Evolutionary conservation across 2,329 filamentous ascomycete genomes (phyloP).

Genomic region (Penicillium sp.): DNA sequence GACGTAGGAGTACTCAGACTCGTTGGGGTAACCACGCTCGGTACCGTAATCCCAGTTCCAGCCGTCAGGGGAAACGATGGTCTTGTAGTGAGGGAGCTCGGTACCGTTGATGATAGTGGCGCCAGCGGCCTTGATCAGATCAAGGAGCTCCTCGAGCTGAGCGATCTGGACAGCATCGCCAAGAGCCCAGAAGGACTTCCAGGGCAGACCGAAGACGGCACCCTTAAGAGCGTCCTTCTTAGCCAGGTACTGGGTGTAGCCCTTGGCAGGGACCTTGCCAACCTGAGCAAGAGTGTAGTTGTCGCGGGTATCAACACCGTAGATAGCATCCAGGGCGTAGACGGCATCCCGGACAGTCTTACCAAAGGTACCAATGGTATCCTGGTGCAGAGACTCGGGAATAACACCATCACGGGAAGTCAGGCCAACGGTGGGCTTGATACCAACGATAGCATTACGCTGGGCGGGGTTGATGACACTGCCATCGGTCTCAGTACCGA

Average conservation of each 20-base stretch:
- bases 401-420: slow-evolving; percentile 65
- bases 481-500: slow-evolving; percentile 75
- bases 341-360: slow-evolving; percentile 69
- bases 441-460: slow-evolving; percentile 67
- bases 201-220: slow-evolving; percentile 69
- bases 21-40: slow-evolving; percentile 63
- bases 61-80: slow-evolving; percentile 63
- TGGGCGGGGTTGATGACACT: slow-evolving; percentile 72
- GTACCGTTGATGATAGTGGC: slow-evolving; percentile 69
- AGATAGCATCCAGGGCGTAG: slow-evolving; percentile 67
- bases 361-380: slow-evolving; percentile 68
- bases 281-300: slow-evolving; percentile 64
- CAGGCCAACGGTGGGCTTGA: slow-evolving; percentile 74
- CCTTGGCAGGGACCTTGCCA: slow-evolving; percentile 54
- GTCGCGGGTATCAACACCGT: slow-evolving; percentile 62
- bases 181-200: slow-evolving; percentile 69
- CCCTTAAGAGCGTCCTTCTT: slow-evolving; percentile 56
- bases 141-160: slow-evolving; percentile 54
- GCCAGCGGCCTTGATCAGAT: slow-evolving; percentile 59
- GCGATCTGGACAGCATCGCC: slow-evolving; percentile 57
- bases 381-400: slow-evolving; percentile 67
- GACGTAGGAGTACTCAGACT: slow-evolving; percentile 72
- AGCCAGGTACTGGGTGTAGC: slow-evolving; percentile 60
- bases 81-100: slow-evolving; percentile 64
- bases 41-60: slow-evolving; percentile 74